phyloP scores from a whole-genome alignment of 2,329 filamentous ascomycete genomes.

The Talaromyces sp. region DNA sequence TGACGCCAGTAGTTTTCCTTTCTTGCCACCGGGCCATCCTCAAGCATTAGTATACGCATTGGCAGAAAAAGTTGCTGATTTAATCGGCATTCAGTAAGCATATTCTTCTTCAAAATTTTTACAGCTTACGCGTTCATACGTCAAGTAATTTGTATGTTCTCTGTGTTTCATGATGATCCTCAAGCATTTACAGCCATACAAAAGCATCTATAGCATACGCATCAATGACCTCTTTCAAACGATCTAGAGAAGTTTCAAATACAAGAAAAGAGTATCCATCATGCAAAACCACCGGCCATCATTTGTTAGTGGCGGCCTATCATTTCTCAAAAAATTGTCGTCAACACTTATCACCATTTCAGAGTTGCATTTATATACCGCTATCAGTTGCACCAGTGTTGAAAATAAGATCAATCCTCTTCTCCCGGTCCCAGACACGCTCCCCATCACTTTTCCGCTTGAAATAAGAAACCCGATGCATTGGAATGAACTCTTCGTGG shows the following conservation, averaged over 20 bases:
- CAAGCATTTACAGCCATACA: not conserved
- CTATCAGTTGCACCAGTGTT: conserved; percentile 34
- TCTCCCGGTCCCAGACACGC: conserved; percentile 51
- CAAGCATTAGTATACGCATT: conserved; percentile 36
- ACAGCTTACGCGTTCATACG: not conserved
- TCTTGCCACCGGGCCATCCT: conserved; percentile 43
- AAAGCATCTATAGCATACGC: not conserved
- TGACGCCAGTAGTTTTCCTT: conserved; percentile 33
- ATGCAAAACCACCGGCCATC: not conserved
- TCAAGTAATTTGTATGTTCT: not conserved
- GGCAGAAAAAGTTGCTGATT: conserved; percentile 44
- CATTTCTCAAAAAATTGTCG: not conserved
- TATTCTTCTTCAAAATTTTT: not conserved
- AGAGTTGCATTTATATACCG: not conserved
- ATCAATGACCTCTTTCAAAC: not conserved
- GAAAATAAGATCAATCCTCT: conserved; percentile 48
- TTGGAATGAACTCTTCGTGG: conserved; percentile 56
- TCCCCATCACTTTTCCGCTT: conserved; percentile 39
- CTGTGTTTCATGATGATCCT: not conserved
- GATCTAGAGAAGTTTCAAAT: not conserved
- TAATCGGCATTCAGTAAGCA: conserved; percentile 10
- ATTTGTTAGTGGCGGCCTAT: not conserved
- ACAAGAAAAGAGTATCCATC: not conserved
- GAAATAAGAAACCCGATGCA: conserved; percentile 53
- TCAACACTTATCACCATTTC: not conserved